These are phyloP conservation scores for Penicillium parvum DNA, from an alignment of 495 filamentous ascomycete species.

Conservation along the genomic window DNA sequence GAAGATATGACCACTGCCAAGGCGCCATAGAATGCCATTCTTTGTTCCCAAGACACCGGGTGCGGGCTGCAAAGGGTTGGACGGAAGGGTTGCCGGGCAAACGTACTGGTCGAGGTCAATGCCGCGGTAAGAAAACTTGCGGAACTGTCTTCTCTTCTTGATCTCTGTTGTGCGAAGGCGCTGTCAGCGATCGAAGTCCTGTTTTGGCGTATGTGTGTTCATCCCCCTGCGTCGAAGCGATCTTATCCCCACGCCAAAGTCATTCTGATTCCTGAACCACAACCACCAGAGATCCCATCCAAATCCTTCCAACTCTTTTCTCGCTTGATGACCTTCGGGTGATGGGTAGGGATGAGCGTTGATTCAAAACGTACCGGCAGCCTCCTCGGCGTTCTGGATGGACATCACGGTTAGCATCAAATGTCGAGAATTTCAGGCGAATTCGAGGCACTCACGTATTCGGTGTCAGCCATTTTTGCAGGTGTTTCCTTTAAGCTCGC, in stretches of 20 bases:
- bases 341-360: constrained; percentile 11
- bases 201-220: constrained; percentile 16
- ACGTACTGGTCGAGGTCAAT: constrained; percentile 98
- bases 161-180: constrained; percentile 57
- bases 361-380: constrained; percentile 65
- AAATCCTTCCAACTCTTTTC: neutral
- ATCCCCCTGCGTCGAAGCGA: constrained; percentile 23
- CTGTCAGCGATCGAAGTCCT: constrained; percentile 39
- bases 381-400: constrained; percentile 83
- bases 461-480: constrained; percentile 86
- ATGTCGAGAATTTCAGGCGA: neutral
- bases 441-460: constrained; percentile 68
- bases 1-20: neutral
- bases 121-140: constrained; percentile 99
- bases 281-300: neutral
- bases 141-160: constrained; percentile 99
- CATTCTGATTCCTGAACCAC: too few relatives aligned
- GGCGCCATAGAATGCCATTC: neutral
- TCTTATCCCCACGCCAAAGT: constrained; percentile 8
- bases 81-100: constrained; percentile 27
- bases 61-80: constrained; percentile 29
- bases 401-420: constrained; percentile 38
- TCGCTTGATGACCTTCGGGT: constrained; percentile 3
- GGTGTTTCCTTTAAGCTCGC: constrained; percentile 47
- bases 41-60: constrained; percentile 43